A percentile compares a stretch with the other conserved stretches of the same genome.
Evolutionary conservation across 257 asterid species (phyloP).

Genomic region (Eucommia ulmoides): DNA sequence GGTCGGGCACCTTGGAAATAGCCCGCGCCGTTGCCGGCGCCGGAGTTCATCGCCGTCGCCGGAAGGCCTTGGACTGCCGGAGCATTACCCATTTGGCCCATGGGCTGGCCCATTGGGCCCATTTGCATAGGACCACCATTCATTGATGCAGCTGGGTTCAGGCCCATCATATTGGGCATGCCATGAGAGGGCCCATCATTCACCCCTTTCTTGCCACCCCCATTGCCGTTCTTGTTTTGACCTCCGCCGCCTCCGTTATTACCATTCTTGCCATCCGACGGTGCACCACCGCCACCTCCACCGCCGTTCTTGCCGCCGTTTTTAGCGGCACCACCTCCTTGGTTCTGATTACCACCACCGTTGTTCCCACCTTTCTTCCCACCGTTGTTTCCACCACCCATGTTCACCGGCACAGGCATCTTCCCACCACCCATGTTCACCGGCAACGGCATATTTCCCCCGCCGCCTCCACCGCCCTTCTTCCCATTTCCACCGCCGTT

Average conservation of each 20-base stretch:
- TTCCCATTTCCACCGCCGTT: conserved; percentile 20
- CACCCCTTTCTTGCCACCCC: conserved; percentile 54
- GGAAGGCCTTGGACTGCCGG: conserved; percentile 69
- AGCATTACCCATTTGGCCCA: conserved; percentile 47
- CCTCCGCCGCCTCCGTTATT: conserved; percentile 27
- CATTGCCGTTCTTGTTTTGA: conserved; percentile 20
- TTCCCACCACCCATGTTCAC: conserved; percentile 31
- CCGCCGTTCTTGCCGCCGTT: conserved; percentile 30
- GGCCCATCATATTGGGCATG: conserved; percentile 82
- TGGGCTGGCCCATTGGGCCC: conserved; percentile 33
- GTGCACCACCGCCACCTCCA: conserved; percentile 14
- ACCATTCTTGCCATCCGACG: conserved; percentile 11
- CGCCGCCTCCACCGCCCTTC: conserved; percentile 33
- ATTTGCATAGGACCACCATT: conserved; percentile 24
- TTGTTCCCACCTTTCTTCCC: conserved; percentile 33
- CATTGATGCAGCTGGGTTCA: conserved; percentile 37
- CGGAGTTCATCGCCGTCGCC: conserved; percentile 29
- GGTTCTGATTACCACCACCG: conserved; percentile 34
- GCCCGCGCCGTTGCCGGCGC: conserved; percentile 27
- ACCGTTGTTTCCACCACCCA: conserved; percentile 18
- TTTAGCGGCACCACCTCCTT: conserved; percentile 40
- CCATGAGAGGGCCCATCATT: conserved; percentile 68
- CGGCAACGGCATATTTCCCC: conserved; percentile 32
- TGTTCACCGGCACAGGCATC: neutral
- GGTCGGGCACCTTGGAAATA: conserved; percentile 45